Evolutionary conservation across 768 basidiomycete species (phyloP).

Genomic region (Boletus pseudopeckii): DNA sequence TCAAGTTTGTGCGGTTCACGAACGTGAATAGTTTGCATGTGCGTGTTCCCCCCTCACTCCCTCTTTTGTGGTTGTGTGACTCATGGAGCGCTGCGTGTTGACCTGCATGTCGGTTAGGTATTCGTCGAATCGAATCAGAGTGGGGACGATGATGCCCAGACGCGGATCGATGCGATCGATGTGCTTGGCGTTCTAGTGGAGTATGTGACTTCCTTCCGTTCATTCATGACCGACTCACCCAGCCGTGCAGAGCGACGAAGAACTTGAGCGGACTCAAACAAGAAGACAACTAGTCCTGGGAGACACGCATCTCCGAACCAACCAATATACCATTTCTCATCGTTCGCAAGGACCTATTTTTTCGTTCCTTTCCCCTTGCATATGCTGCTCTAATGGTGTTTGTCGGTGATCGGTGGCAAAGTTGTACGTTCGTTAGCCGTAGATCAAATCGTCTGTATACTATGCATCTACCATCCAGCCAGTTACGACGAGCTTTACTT

Average conservation of each 20-base stretch:
- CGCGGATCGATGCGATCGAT: slow-evolving; percentile 66
- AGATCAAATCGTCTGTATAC: slow-evolving; percentile 3
- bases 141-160: slow-evolving; percentile 47
- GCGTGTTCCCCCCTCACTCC: background rate
- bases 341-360: background rate
- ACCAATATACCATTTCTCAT: background rate
- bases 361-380: background rate
- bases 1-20: slow-evolving; percentile 71
- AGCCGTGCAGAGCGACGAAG: slow-evolving; percentile 33
- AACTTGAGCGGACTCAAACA: slow-evolving; percentile 37
- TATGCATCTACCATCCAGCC: background rate
- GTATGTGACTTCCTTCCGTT: slow-evolving; percentile 36
- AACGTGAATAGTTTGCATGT: slow-evolving; percentile 65
- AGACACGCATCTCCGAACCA: background rate
- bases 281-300: slow-evolving; percentile 24
- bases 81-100: background rate
- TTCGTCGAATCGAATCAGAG: slow-evolving; percentile 70
- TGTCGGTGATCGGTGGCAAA: background rate
- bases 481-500: slow-evolving; percentile 37
- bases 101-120: slow-evolving; percentile 41
- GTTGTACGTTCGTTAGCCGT: slow-evolving; percentile 1
- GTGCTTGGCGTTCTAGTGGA: slow-evolving; percentile 56
- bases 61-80: too few relatives aligned
- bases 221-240: slow-evolving; percentile 3
- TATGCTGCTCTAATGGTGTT: background rate